A percentile compares a stretch with the other conserved stretches of the same genome.
phyloP scores from a whole-genome alignment of 192 early-diverging fungal species.

The Linnemannia zychae region DNA sequence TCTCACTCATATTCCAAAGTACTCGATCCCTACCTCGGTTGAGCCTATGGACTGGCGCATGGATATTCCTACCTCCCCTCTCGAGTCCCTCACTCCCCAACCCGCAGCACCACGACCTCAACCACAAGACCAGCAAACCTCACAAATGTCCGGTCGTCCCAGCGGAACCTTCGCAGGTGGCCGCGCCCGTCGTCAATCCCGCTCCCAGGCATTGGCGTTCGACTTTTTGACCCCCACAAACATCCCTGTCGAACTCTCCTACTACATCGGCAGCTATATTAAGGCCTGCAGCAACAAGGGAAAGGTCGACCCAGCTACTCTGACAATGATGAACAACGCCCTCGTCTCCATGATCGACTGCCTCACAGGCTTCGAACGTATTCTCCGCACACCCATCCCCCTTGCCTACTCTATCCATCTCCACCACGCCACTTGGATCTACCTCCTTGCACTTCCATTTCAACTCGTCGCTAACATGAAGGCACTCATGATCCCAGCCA shows the following conservation, averaged over 20 bases:
- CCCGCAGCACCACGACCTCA: not conserved
- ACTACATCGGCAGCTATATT: conserved; percentile 69
- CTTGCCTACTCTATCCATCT: conserved; percentile 88
- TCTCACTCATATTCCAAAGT: conserved; percentile 63
- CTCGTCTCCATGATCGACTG: conserved; percentile 65
- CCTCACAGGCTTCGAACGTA: conserved; percentile 82
- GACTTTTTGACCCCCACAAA: conserved; percentile 43
- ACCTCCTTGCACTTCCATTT: conserved; percentile 84
- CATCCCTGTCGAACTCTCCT: conserved; percentile 70
- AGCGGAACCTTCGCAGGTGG: not conserved
- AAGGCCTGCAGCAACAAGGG: conserved; percentile 36
- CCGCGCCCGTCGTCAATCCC: conserved; percentile 25
- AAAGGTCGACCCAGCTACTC: conserved; percentile 54
- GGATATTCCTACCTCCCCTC: conserved; percentile 11
- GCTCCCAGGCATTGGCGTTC: conserved; percentile 14
- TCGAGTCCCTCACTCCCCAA: not conserved
- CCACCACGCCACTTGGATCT: conserved; percentile 80
- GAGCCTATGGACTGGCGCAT: conserved; percentile 28
- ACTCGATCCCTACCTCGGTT: conserved; percentile 19
- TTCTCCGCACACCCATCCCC: conserved; percentile 87
- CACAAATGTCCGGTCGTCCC: not conserved
- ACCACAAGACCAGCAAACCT: conserved; percentile 2
- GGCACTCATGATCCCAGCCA: conserved; percentile 74
- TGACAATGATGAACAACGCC: conserved; percentile 59
- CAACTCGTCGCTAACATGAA: conserved; percentile 67